Conservation (phyloP, 208 protist species). For the Crithidia bombi region DNA sequence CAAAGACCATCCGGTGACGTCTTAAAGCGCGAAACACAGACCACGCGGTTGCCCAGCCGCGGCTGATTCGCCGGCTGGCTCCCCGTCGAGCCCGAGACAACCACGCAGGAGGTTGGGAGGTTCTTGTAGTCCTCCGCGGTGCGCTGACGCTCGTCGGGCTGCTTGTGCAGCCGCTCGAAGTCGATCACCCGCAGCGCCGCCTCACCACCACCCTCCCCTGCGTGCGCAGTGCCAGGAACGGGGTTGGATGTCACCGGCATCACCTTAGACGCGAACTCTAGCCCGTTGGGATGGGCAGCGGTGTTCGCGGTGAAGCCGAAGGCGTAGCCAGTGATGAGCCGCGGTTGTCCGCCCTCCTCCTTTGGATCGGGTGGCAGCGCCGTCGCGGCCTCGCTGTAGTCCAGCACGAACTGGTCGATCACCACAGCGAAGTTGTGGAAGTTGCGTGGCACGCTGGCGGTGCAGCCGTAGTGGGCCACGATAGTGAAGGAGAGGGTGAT, state of each 20-base stretch:
- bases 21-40: constrained; percentile 72
- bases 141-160: constrained; percentile 46
- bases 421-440: constrained; percentile 59
- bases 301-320: constrained; percentile 70
- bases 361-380: constrained; percentile 20
- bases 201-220: neutral
- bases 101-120: constrained; percentile 60
- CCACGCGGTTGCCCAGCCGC: constrained; percentile 50
- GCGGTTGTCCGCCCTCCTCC: constrained; percentile 14
- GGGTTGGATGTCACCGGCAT: constrained; percentile 30
- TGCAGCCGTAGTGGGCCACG: constrained; percentile 43
- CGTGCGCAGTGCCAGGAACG: neutral
- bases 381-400: constrained; percentile 42
- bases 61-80: constrained; percentile 37
- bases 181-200: constrained; percentile 41
- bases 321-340: constrained; percentile 46
- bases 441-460: constrained; percentile 34
- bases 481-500: constrained; percentile 54
- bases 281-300: constrained; percentile 1
- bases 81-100: constrained; percentile 49
- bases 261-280: constrained; percentile 14
- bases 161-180: constrained; percentile 52
- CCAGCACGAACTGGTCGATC: constrained; percentile 58
- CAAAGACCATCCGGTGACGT: constrained; percentile 65
- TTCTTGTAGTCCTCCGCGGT: constrained; percentile 45